These are phyloP conservation scores for Boletus edulis DNA, from an alignment of 768 basidiomycete species.

Conservation along the genomic window DNA sequence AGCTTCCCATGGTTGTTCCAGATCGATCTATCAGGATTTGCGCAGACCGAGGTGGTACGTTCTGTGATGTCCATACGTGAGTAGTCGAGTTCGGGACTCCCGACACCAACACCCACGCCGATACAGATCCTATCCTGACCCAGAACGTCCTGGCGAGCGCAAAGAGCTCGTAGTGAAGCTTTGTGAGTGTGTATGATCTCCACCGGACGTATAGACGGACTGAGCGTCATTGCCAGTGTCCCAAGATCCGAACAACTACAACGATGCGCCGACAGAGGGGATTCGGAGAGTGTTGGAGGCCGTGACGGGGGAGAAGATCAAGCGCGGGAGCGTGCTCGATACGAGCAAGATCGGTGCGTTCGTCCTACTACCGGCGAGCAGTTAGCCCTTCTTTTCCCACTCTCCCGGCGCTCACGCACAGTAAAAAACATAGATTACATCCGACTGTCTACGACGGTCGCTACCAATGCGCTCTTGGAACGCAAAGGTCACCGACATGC, in stretches of 20 bases:
- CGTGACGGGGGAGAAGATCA: slow-evolving; percentile 65
- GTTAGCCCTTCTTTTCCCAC: neutral
- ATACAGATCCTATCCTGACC: slow-evolving; percentile 70
- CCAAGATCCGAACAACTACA: slow-evolving; percentile 84
- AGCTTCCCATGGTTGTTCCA: slow-evolving; percentile 39
- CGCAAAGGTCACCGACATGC: slow-evolving; percentile 93
- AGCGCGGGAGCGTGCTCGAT: slow-evolving; percentile 61
- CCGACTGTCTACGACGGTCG: slow-evolving; percentile 89
- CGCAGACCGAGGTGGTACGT: slow-evolving; percentile 89
- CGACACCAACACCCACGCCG: neutral
- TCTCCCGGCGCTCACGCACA: neutral
- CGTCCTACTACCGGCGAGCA: neutral
- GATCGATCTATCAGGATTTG: slow-evolving; percentile 82
- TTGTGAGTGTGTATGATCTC: slow-evolving; percentile 41
- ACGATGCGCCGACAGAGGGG: slow-evolving; percentile 93
- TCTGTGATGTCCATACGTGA: slow-evolving; percentile 85
- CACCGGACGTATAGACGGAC: neutral
- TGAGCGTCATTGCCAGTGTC: slow-evolving; percentile 56
- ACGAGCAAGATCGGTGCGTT: slow-evolving; percentile 76
- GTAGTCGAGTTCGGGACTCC: neutral
- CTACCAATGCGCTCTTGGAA: slow-evolving; percentile 93
- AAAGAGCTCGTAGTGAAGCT: slow-evolving; percentile 91
- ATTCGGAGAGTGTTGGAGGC: slow-evolving; percentile 83
- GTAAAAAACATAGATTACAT: slow-evolving; percentile 65
- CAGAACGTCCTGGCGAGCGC: slow-evolving; percentile 53